Base-by-base conservation (phyloP, 306 rosid genomes). In the Begonia peltatifolia region DNA sequence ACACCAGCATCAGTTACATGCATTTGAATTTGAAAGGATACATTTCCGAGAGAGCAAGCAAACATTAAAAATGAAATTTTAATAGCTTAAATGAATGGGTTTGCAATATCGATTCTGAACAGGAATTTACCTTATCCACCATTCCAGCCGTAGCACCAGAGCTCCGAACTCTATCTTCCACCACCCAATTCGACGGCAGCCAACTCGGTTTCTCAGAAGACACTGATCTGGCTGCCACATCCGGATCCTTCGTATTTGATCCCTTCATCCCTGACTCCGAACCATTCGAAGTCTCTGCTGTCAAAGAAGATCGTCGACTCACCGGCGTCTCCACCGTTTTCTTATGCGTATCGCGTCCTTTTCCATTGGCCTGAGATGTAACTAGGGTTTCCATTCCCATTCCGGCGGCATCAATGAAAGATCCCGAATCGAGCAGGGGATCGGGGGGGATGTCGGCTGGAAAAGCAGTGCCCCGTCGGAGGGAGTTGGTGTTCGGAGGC, bases 71-170 rank as follows among this genome's bases (percentile, higher is more conserved):
- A 20, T 20, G 2, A 2, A 20, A 20, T 1, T 20, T 20, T 20
- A 20, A 20, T 20, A 3, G 23, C 23, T 20, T 20, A 20, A 20
- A 1, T 9, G 46, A 42, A 42, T 0, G 46, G 46, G 12, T 2
- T 9, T n/a, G 48, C n/a, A 44, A 10, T 44, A 44, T n/a, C 14
- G 6, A 10, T 44, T 44, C n/a, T 10, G 48, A 44, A 44, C 48
- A 11, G 48, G 14, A 5, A 9, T 69, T 65, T 38, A 79, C 84
- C 81, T 52, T 74, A 53, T 79, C 84, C 11, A 47, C 55, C 1
- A 55, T 16, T 50, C 84, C 84, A 18, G 84, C 84, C 1, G 81
- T 68, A 17, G 70, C 76, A 57, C 84, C 84, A 10, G 81, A 68
- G 76, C n/a, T 14, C 63, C 84, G 75, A 9, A 79, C 81, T 68